Conservation (phyloP, 495 filamentous ascomycete species). For the Tuber melanosporum region DNA sequence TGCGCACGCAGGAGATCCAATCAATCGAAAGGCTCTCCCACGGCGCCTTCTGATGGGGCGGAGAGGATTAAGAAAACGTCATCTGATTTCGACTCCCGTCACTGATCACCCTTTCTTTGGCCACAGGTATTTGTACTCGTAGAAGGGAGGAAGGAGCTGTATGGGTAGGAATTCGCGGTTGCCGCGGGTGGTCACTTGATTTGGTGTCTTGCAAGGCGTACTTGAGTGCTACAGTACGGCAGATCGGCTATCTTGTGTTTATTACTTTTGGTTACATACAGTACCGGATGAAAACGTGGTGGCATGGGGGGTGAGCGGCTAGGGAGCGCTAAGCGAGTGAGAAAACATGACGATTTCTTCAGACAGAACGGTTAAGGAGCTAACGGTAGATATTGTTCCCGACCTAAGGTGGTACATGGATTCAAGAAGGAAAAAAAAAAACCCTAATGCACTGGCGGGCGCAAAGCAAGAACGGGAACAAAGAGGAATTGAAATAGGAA, state of each 20-base stretch:
- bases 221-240: neutral
- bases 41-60: neutral
- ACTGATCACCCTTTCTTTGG: neutral
- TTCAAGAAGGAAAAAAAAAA: slow-evolving; percentile 9
- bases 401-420: neutral
- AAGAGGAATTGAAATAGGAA: slow-evolving; percentile 14
- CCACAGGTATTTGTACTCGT: no score
- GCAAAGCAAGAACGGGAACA: neutral
- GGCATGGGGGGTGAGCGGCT: neutral
- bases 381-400: neutral
- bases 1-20: neutral
- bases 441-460: neutral
- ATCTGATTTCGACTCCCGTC: neutral
- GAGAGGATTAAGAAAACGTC: neutral
- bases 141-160: neutral
- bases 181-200: neutral
- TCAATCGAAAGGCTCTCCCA: neutral
- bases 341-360: neutral
- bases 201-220: neutral
- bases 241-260: neutral
- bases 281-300: neutral
- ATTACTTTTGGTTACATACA: neutral
- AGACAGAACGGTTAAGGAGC: neutral
- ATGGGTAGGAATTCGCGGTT: neutral
- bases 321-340: neutral